A percentile compares a stretch with the other conserved stretches of the same genome.
phyloP scores from a whole-genome alignment of 164 flowering plant species.

The Vitis amurensis region DNA sequence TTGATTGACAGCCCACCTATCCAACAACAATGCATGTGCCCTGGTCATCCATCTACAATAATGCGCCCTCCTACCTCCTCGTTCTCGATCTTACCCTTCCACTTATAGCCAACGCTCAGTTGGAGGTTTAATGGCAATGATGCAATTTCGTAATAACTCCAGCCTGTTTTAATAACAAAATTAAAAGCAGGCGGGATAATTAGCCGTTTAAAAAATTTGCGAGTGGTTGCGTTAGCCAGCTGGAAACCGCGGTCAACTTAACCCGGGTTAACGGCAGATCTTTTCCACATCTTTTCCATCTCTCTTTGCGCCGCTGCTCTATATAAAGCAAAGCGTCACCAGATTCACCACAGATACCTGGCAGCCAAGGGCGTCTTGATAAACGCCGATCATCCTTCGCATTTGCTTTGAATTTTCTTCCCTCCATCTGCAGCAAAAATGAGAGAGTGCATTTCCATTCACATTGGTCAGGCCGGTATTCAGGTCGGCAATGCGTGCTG shows the following conservation, averaged over 20 bases:
- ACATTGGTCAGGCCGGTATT: conserved; percentile 42
- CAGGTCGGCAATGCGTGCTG: conserved; percentile 41
- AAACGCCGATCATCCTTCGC: conserved; percentile 24
- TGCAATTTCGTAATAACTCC: neutral
- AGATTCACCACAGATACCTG: neutral
- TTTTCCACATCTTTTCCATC: conserved; percentile 2
- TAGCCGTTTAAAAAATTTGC: neutral
- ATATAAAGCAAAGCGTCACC: conserved; percentile 7
- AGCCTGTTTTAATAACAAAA: neutral
- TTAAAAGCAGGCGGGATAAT: conserved; percentile 11
- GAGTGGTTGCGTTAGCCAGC: neutral
- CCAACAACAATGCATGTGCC: conserved; percentile 1
- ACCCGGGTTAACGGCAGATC: conserved; percentile 23
- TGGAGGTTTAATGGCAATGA: conserved; percentile 2
- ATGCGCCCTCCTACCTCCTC: too few relatives aligned
- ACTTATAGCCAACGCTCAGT: neutral
- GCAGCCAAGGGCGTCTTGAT: conserved; percentile 33
- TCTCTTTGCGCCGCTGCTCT: neutral
- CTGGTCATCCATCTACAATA: neutral
- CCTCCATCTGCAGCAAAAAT: conserved; percentile 9
- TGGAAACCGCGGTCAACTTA: conserved; percentile 25
- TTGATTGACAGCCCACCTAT: neutral
- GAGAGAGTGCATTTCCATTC: conserved; percentile 40
- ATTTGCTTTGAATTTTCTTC: neutral
- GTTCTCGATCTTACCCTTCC: neutral